Evolutionary conservation across 2,329 filamentous ascomycete genomes (phyloP), one percentile per base, ranked within the genome.

Genomic region (Lachnellula willkommii): DNA sequence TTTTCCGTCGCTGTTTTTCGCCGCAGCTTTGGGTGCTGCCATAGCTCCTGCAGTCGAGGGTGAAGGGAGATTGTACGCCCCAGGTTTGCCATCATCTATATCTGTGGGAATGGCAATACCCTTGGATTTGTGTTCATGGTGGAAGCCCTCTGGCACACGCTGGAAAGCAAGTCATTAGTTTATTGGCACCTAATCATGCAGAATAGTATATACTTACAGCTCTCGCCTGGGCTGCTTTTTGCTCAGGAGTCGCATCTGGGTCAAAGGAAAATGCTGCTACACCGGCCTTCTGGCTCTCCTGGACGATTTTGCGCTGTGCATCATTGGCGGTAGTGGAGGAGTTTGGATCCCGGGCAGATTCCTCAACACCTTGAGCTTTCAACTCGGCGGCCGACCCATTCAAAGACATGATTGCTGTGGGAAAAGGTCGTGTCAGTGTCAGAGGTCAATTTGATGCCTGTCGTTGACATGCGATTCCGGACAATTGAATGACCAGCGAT

Each of bases 261-360:
- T 99, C 82, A 74, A 97, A 99, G 60, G 85, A 82, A 70, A 89
- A 94, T 61, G 90, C 92, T 32, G 86, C 76, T 24, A 88, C 83
- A 43, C 94, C 94, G 12, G 87, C 89, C 66, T 88, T 87, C 67
- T 80, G 83, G 63, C 89, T 90, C 71, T 95, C 85, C 53, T 89
- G 78, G 26, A 95, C 79, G 49, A 96, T 80, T 65, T 82, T 82
- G 63, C 82, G 79, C 73, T 95, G 81, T 35, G 89, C 89, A 61
- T 86, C 84, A 42, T 88, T 81, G 47, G 89, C 78, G 40, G 83
- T 82, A 61, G 91, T 80, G 46, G 73, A 75, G 69, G 79, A 88
- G 64, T 88, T 74, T 37, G 89, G 84, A 70, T 95, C 81, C 59
- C 79, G 79, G 54, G 91, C 85, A 57, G 89, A 88, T 69, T 94